These are phyloP conservation scores for Phytophthora palmivora DNA, from an alignment of 352 stramenopile species.

Conservation along the genomic window DNA sequence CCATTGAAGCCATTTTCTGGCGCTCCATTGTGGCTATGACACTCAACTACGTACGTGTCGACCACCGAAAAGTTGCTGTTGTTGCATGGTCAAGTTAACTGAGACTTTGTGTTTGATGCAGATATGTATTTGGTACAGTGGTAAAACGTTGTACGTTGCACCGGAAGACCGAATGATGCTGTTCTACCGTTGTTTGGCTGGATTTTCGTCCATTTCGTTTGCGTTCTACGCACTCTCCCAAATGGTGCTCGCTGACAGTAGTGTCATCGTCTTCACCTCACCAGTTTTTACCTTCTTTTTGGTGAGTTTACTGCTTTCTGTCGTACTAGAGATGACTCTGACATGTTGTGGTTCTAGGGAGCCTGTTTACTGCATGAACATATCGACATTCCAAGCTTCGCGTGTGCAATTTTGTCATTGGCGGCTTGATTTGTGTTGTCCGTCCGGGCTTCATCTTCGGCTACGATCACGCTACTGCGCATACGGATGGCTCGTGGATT, in stretches of 20 bases:
- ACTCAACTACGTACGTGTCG: constrained; percentile 67
- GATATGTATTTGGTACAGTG: constrained; percentile 48
- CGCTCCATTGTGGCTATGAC: constrained; percentile 58
- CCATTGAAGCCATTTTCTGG: constrained; percentile 85
- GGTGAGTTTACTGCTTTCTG: constrained; percentile 34
- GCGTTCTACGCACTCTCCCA: constrained; percentile 81
- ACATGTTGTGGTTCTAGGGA: constrained; percentile 25
- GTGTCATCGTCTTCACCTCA: constrained; percentile 77
- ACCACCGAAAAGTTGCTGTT: background rate
- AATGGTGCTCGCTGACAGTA: constrained; percentile 81
- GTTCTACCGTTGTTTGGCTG: constrained; percentile 68
- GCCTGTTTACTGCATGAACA: constrained; percentile 51
- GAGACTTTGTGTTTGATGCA: constrained; percentile 17
- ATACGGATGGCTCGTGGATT: constrained; percentile 56
- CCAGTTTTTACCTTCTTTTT: constrained; percentile 80
- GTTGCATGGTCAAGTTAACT: background rate
- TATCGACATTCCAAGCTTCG: constrained; percentile 51
- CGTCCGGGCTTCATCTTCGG: constrained; percentile 62
- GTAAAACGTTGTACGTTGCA: constrained; percentile 57
- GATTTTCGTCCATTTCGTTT: constrained; percentile 78
- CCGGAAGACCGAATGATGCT: constrained; percentile 62
- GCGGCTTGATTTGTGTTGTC: constrained; percentile 60
- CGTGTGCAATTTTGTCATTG: constrained; percentile 51
- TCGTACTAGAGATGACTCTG: background rate
- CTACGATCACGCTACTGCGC: constrained; percentile 48